Conservation (phyloP, 768 basidiomycete genomes). For the Termitomyces sp. region DNA sequence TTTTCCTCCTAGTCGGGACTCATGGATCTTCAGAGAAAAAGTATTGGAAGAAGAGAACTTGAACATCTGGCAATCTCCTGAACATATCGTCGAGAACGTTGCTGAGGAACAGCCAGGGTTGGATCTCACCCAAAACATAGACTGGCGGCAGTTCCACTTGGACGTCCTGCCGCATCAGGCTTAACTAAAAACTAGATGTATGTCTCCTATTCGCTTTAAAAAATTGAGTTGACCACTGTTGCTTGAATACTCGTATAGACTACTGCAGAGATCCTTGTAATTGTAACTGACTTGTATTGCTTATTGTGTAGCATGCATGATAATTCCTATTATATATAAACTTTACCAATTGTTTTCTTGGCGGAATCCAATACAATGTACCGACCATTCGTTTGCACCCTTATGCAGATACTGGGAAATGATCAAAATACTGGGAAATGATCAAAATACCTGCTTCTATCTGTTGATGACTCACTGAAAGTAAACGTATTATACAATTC, state of each 20-base stretch:
- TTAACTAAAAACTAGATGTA: background rate
- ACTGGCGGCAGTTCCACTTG: slow-evolving; percentile 56
- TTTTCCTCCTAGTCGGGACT: slow-evolving; percentile 16
- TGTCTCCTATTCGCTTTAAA: background rate
- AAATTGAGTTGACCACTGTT: background rate
- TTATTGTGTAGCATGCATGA: background rate
- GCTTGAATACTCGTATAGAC: background rate
- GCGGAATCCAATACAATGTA: no score
- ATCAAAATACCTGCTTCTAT: background rate
- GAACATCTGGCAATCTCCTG: slow-evolving; percentile 14
- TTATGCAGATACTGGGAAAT: no score
- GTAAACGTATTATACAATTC: background rate
- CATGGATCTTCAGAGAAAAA: background rate
- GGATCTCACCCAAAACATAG: slow-evolving; percentile 32
- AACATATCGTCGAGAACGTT: slow-evolving; percentile 18
- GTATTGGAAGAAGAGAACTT: slow-evolving; percentile 29
- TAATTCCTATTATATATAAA: background rate
- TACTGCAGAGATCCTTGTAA: background rate
- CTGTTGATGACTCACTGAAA: no score
- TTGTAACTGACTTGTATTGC: background rate
- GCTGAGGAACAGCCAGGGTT: slow-evolving; percentile 26
- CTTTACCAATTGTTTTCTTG: background rate
- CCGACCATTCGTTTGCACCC: background rate
- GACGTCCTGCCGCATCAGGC: slow-evolving; percentile 31
- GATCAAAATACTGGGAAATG: background rate